Percentiles rank a stretch among this genome's conserved stretches.
These are phyloP conservation scores for Mrakia blollopis DNA, from an alignment of 768 basidiomycete species.

Conservation along the genomic window DNA sequence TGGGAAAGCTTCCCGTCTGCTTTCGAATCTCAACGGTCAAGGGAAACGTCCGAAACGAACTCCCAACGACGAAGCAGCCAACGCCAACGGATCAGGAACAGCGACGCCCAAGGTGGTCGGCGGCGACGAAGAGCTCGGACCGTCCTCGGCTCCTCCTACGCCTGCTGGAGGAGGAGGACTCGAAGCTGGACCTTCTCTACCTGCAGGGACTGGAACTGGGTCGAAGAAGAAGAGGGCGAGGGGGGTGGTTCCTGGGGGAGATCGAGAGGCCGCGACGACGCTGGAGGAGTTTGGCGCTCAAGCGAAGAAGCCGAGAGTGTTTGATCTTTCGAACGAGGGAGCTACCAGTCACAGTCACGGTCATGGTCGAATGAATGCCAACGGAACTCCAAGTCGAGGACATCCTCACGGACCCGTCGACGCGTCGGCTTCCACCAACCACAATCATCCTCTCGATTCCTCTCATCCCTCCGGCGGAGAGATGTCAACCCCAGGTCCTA, in stretches of 20 bases:
- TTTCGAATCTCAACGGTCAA: constrained; percentile 28
- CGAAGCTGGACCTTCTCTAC: not conserved
- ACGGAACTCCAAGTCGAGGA: too few relatives aligned
- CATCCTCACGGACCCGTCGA: not conserved
- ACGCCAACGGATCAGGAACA: not conserved
- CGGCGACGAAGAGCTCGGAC: not conserved
- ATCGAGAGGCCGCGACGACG: not conserved
- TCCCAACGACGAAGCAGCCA: not conserved
- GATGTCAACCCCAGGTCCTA: not conserved
- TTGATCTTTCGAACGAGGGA: constrained; percentile 2
- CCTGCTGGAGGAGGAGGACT: not conserved
- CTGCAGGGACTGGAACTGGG: not conserved
- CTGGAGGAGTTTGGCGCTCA: not conserved
- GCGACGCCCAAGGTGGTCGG: not conserved
- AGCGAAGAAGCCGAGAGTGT: constrained; percentile 8
- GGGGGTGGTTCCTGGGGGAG: not conserved
- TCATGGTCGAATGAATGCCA: too few relatives aligned
- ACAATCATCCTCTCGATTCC: too few relatives aligned
- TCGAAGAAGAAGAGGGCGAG: not conserved
- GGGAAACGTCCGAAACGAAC: not conserved
- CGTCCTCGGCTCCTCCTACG: not conserved
- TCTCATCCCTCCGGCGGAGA: not conserved
- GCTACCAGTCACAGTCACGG: not conserved
- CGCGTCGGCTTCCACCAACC: not conserved
- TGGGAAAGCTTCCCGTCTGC: constrained; percentile 19